These are phyloP conservation scores for Tetrahymena borealis DNA, from an alignment of 73 alveolate species.

Conservation along the genomic window DNA sequence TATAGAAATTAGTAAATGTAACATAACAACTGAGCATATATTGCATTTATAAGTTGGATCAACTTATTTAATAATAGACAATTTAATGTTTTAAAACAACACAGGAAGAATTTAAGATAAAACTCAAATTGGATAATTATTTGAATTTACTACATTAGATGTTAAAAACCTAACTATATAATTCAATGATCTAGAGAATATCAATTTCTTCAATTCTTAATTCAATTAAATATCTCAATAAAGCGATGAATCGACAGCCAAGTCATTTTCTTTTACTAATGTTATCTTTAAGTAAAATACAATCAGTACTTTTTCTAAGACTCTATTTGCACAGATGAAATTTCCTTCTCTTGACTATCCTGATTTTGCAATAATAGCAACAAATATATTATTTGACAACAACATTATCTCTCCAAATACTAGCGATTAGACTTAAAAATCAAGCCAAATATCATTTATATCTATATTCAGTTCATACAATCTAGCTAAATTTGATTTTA, in stretches of 20 bases:
- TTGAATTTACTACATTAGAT: background rate
- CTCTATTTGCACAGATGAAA: background rate
- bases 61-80: background rate
- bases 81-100: background rate
- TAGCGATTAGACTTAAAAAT: background rate
- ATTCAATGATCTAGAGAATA: background rate
- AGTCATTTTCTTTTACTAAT: too few relatives aligned
- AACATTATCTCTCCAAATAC: background rate
- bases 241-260: too few relatives aligned
- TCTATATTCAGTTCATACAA: background rate
- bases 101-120: background rate
- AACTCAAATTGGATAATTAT: background rate
- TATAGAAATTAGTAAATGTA: background rate
- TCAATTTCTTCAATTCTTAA: background rate
- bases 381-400: background rate
- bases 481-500: background rate
- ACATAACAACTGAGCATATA: background rate
- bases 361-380: background rate
- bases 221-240: background rate
- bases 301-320: background rate
- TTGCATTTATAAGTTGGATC: background rate
- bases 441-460: background rate
- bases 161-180: background rate
- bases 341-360: background rate
- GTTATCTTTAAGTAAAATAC: too few relatives aligned